Evolutionary conservation across 2,329 filamentous ascomycete genomes (phyloP).

Genomic region (Xylariaceae sp.): DNA sequence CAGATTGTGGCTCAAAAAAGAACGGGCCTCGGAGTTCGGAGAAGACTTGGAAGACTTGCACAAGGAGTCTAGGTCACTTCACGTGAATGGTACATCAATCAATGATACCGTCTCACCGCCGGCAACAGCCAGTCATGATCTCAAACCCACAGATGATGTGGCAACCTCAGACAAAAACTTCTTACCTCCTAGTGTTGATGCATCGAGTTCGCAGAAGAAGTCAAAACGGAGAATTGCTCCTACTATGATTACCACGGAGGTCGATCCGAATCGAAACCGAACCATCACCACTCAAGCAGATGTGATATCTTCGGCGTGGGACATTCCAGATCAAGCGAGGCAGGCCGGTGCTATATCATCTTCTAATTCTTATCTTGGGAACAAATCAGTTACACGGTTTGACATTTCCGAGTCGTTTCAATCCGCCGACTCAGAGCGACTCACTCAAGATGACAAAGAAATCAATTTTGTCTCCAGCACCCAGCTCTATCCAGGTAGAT

Average conservation of each 20-base stretch:
- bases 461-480: conserved; percentile 12
- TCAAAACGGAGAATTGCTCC: conserved; percentile 26
- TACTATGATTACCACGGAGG: conserved; percentile 17
- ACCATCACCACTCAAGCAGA: conserved; percentile 27
- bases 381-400: conserved; percentile 23
- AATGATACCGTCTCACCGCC: not conserved
- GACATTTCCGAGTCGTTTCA: conserved; percentile 20
- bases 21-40: conserved; percentile 16
- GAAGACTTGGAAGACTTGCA: conserved; percentile 8
- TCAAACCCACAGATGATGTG: not conserved
- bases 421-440: not conserved
- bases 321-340: not conserved
- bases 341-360: not conserved
- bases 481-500: conserved; percentile 18
- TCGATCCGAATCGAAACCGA: conserved; percentile 17
- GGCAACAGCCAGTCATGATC: not conserved
- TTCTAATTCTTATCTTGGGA: conserved; percentile 23
- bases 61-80: not conserved
- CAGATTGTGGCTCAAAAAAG: conserved; percentile 25
- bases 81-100: not conserved
- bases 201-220: too few species aligned
- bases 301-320: conserved; percentile 6
- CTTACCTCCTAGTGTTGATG: too few species aligned
- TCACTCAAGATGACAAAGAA: conserved; percentile 7
- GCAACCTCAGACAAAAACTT: conserved; percentile 20